Conservation (phyloP, 176 grass and related monocot genomes). For the Ensete ventricosum region DNA sequence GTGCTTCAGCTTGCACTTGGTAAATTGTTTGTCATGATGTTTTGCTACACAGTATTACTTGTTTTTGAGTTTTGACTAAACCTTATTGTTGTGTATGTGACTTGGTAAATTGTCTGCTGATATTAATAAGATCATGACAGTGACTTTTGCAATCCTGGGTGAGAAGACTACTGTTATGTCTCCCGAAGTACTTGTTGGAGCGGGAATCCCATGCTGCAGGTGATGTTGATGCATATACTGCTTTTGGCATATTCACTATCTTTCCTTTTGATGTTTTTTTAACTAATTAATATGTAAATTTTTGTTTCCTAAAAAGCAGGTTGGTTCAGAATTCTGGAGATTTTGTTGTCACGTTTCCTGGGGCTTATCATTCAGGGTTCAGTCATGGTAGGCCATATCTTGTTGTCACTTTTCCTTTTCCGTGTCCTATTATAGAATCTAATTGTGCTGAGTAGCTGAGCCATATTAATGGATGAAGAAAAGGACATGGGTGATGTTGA, state of each 20-base stretch:
- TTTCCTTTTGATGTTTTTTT: not conserved
- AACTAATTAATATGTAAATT: not conserved
- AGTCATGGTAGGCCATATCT: conserved; percentile 53
- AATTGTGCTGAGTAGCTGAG: too few species aligned
- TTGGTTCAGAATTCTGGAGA: conserved; percentile 97
- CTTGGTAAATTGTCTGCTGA: conserved; percentile 1
- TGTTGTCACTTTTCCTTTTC: not conserved
- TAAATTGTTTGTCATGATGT: too few species aligned
- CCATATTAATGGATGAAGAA: too few species aligned
- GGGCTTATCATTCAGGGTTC: conserved; percentile 84
- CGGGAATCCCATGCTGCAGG: conserved; percentile 92
- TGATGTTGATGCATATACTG: conserved; percentile 7
- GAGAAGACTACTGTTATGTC: conserved; percentile 89
- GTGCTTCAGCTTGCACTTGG: too few species aligned
- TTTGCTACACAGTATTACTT: too few species aligned
- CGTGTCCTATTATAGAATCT: too few species aligned
- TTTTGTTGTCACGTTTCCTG: conserved; percentile 93
- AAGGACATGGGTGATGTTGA: too few species aligned
- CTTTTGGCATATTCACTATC: not conserved
- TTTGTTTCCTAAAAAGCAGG: conserved; percentile 34
- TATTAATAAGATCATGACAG: conserved; percentile 25
- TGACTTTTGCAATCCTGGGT: conserved; percentile 68
- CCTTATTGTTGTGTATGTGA: not conserved
- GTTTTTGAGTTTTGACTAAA: not conserved
- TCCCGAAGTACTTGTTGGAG: conserved; percentile 68